Conservation (phyloP, 768 basidiomycete genomes). For the Leccinum ochraceum region DNA sequence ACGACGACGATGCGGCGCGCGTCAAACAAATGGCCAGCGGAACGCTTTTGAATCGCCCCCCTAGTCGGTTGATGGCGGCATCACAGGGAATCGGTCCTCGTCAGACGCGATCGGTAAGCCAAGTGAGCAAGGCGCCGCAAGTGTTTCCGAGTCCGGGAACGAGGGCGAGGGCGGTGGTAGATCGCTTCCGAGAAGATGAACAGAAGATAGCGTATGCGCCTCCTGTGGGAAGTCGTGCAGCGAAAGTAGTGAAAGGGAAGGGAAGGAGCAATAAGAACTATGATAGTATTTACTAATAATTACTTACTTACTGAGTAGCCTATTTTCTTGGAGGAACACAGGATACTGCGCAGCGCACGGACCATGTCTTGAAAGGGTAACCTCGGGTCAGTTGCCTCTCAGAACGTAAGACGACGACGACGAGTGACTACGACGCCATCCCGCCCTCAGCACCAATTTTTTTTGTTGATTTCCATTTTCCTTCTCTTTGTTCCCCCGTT, state of each 20-base stretch:
- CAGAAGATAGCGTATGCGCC: conserved; percentile 8
- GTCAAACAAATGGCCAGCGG: conserved; percentile 19
- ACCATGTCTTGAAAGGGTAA: conserved; percentile 15
- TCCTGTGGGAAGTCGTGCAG: conserved; percentile 20
- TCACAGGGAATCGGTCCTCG: conserved; percentile 5
- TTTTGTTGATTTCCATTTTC: neutral
- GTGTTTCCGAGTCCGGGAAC: conserved; percentile 20
- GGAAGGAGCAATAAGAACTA: neutral
- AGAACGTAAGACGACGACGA: neutral
- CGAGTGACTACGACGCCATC: neutral
- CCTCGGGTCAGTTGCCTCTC: neutral
- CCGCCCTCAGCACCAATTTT: neutral
- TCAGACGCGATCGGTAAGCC: conserved; percentile 9
- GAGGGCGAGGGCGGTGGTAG: conserved; percentile 14
- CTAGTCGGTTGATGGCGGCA: conserved; percentile 6
- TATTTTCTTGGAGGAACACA: neutral
- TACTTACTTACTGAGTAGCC: too few species aligned
- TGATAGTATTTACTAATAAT: too few species aligned
- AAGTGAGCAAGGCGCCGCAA: neutral
- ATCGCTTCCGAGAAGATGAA: conserved; percentile 11
- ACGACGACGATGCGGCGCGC: conserved; percentile 11
- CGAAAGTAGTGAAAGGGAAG: neutral
- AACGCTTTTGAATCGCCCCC: neutral
- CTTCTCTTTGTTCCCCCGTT: conserved; percentile 7
- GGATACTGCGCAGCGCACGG: conserved; percentile 9